A percentile compares a stretch with the other conserved stretches of the same genome.
These are phyloP conservation scores for Populus pruinosa DNA, from an alignment of 345 rosid species.

Conservation along the genomic window DNA sequence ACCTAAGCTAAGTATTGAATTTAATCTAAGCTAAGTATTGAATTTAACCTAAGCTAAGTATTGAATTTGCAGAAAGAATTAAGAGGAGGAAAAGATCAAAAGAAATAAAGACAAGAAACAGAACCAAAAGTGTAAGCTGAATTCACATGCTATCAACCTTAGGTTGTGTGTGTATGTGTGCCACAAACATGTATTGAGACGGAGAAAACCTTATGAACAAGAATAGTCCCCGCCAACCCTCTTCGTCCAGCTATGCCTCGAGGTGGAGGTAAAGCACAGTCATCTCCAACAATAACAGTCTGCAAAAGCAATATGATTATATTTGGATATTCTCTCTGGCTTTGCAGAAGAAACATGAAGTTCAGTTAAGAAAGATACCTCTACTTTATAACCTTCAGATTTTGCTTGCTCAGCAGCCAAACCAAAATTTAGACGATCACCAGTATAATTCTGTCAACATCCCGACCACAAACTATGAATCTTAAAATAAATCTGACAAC, in stretches of 20 bases:
- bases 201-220: slow-evolving; percentile 72
- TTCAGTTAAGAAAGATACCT: slow-evolving; percentile 43
- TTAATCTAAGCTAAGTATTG: too few species aligned
- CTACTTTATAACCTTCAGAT: slow-evolving; percentile 92
- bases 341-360: background rate
- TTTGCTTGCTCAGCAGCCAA: slow-evolving; percentile 99
- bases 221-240: slow-evolving; percentile 94
- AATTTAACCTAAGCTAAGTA: background rate
- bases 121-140: background rate
- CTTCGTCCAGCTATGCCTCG: slow-evolving; percentile 90
- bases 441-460: slow-evolving; percentile 78
- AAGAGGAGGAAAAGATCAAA: background rate
- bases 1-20: background rate
- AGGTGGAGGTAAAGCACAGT: slow-evolving; percentile 93
- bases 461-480: slow-evolving; percentile 23
- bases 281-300: slow-evolving; percentile 95
- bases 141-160: background rate
- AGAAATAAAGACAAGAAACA: background rate
- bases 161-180: background rate
- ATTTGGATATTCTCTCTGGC: background rate
- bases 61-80: background rate
- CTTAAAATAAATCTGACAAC: slow-evolving; percentile 2
- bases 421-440: slow-evolving; percentile 96
- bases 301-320: slow-evolving; percentile 28
- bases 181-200: background rate